These are phyloP conservation scores for Neurospora crassa DNA, from an alignment of 2,329 filamentous ascomycete genomes.

Conservation along the genomic window DNA sequence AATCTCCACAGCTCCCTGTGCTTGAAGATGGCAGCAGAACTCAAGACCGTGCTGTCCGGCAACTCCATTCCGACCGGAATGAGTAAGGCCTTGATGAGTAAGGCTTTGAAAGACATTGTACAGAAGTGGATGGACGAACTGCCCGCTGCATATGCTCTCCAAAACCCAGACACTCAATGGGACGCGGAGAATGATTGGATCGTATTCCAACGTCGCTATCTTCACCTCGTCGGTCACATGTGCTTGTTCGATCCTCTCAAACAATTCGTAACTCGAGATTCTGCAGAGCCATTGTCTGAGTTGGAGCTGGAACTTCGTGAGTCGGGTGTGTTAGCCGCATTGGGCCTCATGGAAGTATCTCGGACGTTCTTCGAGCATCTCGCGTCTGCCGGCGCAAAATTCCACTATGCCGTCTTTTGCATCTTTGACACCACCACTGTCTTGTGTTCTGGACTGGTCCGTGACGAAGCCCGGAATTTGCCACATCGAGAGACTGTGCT, in stretches of 20 bases:
- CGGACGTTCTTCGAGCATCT: constrained; percentile 20
- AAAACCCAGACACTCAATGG: constrained; percentile 19
- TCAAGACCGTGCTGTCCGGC: constrained; percentile 1
- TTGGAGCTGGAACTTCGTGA: constrained; percentile 14
- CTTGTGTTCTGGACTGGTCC: constrained; percentile 20
- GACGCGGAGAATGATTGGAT: constrained; percentile 19
- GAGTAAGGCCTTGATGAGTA: constrained; percentile 3
- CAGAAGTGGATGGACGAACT: constrained; percentile 25
- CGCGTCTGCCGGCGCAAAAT: constrained; percentile 18
- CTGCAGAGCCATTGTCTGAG: constrained; percentile 14
- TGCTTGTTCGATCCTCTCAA: constrained; percentile 18
- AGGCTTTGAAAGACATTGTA: constrained; percentile 21
- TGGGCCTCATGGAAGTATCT: constrained; percentile 16
- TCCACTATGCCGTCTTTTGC: constrained; percentile 23
- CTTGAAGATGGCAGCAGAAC: constrained; percentile 11
- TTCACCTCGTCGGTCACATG: constrained; percentile 21
- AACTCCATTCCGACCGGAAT: constrained; percentile 5
- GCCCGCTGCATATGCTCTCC: constrained; percentile 17
- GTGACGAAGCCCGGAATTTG: constrained; percentile 18
- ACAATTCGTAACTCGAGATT: constrained; percentile 16
- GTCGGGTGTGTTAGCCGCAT: constrained; percentile 17
- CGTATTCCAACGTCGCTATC: constrained; percentile 21
- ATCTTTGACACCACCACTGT: constrained; percentile 22
- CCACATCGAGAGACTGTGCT: constrained; percentile 18
- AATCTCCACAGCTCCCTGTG: constrained; percentile 29